Evolutionary conservation across 1,139 yeast species (phyloP).

Genomic region (Pichia sp.): DNA sequence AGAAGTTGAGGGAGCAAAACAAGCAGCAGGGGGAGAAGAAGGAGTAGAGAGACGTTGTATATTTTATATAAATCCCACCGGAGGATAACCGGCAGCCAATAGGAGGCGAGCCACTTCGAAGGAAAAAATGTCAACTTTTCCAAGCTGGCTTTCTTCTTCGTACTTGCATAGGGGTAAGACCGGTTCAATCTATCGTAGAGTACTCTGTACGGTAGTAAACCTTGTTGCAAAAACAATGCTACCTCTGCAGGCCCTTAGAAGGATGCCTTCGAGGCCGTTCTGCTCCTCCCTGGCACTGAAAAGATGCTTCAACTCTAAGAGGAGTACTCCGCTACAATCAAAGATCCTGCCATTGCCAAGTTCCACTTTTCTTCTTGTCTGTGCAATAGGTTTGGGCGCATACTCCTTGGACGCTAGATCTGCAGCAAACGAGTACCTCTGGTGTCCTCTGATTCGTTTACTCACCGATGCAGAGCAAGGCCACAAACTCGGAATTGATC

Average conservation of each 20-base stretch:
- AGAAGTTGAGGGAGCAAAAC: background rate
- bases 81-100: background rate
- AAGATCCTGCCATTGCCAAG: constrained; percentile 21
- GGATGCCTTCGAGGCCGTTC: background rate
- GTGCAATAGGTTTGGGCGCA: constrained; percentile 29
- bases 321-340: constrained; percentile 12
- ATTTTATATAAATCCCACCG: background rate
- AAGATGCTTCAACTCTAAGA: background rate
- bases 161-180: no score
- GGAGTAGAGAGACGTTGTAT: background rate
- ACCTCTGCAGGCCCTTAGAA: background rate
- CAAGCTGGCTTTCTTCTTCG: background rate
- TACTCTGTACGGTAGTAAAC: background rate
- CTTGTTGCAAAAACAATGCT: background rate
- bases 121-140: background rate
- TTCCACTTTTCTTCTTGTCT: constrained; percentile 22
- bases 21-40: background rate
- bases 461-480: constrained; percentile 79
- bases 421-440: constrained; percentile 71
- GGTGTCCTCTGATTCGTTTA: constrained; percentile 72
- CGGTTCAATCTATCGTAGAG: no score
- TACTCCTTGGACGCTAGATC: constrained; percentile 67
- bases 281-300: background rate
- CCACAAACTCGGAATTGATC: constrained; percentile 68
- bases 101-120: background rate